Percentiles rank a stretch among this genome's conserved stretches.
Evolutionary conservation across 177 flowering plant genomes (phyloP).

Genomic region (Vitis hybrid): DNA sequence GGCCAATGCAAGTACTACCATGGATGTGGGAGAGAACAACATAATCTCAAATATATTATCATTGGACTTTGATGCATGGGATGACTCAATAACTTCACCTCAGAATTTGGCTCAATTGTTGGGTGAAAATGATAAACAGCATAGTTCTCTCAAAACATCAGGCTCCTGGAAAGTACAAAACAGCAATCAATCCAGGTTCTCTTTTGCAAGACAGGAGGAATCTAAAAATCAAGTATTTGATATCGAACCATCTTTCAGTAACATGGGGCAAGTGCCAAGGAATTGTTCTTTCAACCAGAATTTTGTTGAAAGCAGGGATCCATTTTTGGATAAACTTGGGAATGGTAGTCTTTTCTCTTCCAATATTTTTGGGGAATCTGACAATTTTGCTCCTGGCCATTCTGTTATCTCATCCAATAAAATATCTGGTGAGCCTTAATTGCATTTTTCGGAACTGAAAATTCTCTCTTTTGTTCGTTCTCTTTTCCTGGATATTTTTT

Average conservation of each 20-base stretch:
- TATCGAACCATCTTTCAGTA: slow-evolving; percentile 27
- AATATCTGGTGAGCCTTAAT: slow-evolving; percentile 38
- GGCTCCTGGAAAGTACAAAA: slow-evolving; percentile 45
- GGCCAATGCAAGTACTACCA: slow-evolving; percentile 20
- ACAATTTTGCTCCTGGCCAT: slow-evolving; percentile 22
- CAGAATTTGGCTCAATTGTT: slow-evolving; percentile 48
- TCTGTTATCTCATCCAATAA: slow-evolving; percentile 34
- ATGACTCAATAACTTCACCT: slow-evolving; percentile 53
- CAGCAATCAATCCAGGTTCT: slow-evolving; percentile 64
- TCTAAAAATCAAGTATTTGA: slow-evolving; percentile 27
- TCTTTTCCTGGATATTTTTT: background rate
- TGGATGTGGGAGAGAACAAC: slow-evolving; percentile 51
- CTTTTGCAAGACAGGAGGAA: slow-evolving; percentile 75
- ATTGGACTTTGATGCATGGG: slow-evolving; percentile 59
- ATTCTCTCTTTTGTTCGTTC: background rate
- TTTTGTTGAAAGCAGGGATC: slow-evolving; percentile 27
- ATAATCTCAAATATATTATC: slow-evolving; percentile 73
- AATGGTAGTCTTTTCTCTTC: slow-evolving; percentile 35
- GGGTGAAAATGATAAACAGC: slow-evolving; percentile 38
- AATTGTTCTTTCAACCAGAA: slow-evolving; percentile 28
- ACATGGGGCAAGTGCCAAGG: slow-evolving; percentile 21
- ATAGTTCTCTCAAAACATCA: slow-evolving; percentile 29
- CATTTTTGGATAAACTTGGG: slow-evolving; percentile 24
- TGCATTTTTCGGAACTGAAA: background rate
- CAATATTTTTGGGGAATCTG: slow-evolving; percentile 27